Conservation (phyloP, 2,329 filamentous ascomycete species). For the Fusarium dlaminii region DNA sequence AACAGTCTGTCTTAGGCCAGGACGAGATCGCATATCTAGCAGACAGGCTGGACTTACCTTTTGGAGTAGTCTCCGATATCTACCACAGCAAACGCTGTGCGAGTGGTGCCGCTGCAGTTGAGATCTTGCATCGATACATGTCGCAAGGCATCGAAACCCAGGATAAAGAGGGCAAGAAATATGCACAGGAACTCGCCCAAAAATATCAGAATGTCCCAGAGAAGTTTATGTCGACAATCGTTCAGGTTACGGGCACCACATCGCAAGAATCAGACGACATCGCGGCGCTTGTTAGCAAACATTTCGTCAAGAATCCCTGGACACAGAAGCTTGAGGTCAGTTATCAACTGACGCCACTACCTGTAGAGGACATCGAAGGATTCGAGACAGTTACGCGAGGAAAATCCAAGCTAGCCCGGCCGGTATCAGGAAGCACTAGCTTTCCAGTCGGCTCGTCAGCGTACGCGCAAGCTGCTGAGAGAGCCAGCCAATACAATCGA, state of each 20-base stretch:
- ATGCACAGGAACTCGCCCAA: constrained; percentile 47
- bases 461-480: constrained; percentile 44
- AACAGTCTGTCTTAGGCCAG: constrained; percentile 38
- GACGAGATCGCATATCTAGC: constrained; percentile 57
- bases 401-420: constrained; percentile 20
- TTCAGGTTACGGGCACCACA: constrained; percentile 52
- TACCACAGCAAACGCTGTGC: constrained; percentile 53
- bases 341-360: constrained; percentile 52
- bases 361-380: constrained; percentile 46
- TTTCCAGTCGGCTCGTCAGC: constrained; percentile 20
- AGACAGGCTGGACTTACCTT: constrained; percentile 54
- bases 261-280: constrained; percentile 52
- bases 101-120: constrained; percentile 52
- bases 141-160: constrained; percentile 48
- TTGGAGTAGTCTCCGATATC: constrained; percentile 52
- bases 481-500: constrained; percentile 43
- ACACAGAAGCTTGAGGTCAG: constrained; percentile 49
- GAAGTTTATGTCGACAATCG: constrained; percentile 54
- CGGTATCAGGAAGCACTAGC: background rate
- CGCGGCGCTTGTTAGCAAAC: constrained; percentile 52
- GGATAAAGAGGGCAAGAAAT: constrained; percentile 44
- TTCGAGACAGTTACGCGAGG: constrained; percentile 28
- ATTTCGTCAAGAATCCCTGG: constrained; percentile 54
- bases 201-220: constrained; percentile 55
- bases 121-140: constrained; percentile 56